These are phyloP conservation scores for Nothophoma quercina DNA, from an alignment of 2,329 filamentous ascomycete species.

Conservation along the genomic window DNA sequence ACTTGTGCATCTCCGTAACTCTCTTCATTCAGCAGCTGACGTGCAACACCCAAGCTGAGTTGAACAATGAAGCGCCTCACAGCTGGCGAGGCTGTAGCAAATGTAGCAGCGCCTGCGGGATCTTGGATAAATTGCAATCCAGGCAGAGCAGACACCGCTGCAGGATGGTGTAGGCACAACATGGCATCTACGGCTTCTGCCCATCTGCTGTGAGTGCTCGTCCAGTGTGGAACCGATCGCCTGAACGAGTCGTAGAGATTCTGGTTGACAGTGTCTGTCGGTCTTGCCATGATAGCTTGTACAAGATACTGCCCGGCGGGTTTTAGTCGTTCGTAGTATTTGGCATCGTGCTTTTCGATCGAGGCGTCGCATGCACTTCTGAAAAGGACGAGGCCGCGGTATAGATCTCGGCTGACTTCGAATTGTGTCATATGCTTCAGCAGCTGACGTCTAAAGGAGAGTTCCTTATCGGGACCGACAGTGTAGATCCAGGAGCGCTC, in stretches of 20 bases:
- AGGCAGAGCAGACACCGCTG: slow-evolving; percentile 23
- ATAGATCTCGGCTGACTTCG: slow-evolving; percentile 20
- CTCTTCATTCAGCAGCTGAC: slow-evolving; percentile 39
- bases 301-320: slow-evolving; percentile 37
- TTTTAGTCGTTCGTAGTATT: slow-evolving; percentile 22
- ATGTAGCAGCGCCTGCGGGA: slow-evolving; percentile 25
- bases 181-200: slow-evolving; percentile 33
- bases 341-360: slow-evolving; percentile 19
- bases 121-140: slow-evolving; percentile 37
- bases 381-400: slow-evolving; percentile 33
- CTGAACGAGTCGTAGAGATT: slow-evolving; percentile 39
- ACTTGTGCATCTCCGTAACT: slow-evolving; percentile 38
- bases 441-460: slow-evolving; percentile 33
- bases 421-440: slow-evolving; percentile 34
- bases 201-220: slow-evolving; percentile 27
- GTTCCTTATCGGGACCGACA: slow-evolving; percentile 18
- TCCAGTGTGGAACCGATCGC: slow-evolving; percentile 30
- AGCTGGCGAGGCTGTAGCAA: slow-evolving; percentile 16
- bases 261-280: slow-evolving; percentile 9
- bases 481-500: slow-evolving; percentile 5
- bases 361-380: slow-evolving; percentile 33
- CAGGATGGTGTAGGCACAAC: slow-evolving; percentile 43
- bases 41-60: slow-evolving; percentile 41
- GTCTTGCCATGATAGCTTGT: slow-evolving; percentile 30
- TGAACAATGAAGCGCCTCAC: slow-evolving; percentile 37